These are phyloP conservation scores for Pyrus bretschneideri DNA, from an alignment of 306 rosid species.

Conservation along the genomic window DNA sequence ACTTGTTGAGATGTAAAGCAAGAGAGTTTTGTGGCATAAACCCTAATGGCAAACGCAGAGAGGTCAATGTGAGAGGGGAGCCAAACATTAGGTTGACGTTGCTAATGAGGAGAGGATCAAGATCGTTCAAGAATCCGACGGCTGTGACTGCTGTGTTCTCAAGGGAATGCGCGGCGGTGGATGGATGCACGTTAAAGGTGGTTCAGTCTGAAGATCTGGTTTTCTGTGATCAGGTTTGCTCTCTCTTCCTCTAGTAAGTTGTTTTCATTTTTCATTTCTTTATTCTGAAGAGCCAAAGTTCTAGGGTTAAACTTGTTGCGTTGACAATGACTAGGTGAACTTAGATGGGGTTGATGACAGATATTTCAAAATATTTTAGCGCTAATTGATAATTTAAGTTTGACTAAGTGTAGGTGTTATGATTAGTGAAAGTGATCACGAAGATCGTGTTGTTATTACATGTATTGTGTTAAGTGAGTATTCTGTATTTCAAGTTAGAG, in stretches of 20 bases:
- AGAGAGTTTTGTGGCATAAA: conserved; percentile 21
- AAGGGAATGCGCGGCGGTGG: conserved; percentile 18
- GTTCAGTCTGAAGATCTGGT: conserved; percentile 25
- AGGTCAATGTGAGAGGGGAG: conserved; percentile 15
- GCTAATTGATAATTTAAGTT: not conserved
- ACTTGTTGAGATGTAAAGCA: conserved; percentile 27
- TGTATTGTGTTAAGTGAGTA: not conserved
- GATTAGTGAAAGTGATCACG: not conserved
- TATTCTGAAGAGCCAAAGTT: not conserved
- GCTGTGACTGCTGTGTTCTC: conserved; percentile 15
- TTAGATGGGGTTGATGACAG: not conserved
- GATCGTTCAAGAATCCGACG: conserved; percentile 30
- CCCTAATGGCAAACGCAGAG: conserved; percentile 6
- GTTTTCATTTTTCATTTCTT: not conserved
- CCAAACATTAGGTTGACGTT: conserved; percentile 26
- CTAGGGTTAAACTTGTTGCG: not conserved
- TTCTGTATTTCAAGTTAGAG: no score
- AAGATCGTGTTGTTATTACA: not conserved
- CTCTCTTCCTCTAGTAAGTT: not conserved
- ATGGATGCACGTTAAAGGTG: conserved; percentile 22
- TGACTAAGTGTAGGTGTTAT: not conserved
- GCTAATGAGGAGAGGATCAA: conserved; percentile 22
- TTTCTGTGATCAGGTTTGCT: conserved; percentile 32
- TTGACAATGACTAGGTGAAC: not conserved
- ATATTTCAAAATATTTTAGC: not conserved